Conservation (phyloP, 441 rosid genomes). For the Erodium texanum region DNA sequence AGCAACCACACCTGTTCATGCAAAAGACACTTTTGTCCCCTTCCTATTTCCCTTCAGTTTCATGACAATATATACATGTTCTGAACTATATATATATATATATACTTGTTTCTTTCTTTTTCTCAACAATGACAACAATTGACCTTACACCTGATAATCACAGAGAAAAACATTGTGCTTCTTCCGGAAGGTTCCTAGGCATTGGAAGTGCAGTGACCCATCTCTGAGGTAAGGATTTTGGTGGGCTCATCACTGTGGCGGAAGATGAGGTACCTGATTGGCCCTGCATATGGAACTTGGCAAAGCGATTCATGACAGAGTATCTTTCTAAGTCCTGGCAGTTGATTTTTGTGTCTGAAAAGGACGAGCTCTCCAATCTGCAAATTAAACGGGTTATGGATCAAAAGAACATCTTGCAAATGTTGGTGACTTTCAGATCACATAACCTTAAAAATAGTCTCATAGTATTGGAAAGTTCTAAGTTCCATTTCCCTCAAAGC, state of each 20-base stretch:
- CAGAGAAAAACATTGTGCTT: slow-evolving; percentile 76
- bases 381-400: slow-evolving; percentile 14
- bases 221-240: slow-evolving; percentile 45
- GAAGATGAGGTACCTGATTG: slow-evolving; percentile 40
- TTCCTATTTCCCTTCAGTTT: no score
- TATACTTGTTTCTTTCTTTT: no score
- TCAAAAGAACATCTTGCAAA: no score
- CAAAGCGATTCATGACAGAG: slow-evolving; percentile 77
- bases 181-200: slow-evolving; percentile 71
- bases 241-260: slow-evolving; percentile 28
- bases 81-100: no score
- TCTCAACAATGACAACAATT: no score
- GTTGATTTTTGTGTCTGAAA: slow-evolving; percentile 57
- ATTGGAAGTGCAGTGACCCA: slow-evolving; percentile 57
- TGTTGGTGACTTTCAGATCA: no score
- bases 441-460: no score
- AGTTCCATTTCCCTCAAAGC: not conserved
- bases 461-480: not conserved
- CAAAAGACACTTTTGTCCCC: no score
- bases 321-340: slow-evolving; percentile 69
- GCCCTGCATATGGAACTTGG: slow-evolving; percentile 60
- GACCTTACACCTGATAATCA: no score
- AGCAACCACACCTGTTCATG: no score
- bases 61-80: no score
- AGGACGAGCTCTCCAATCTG: slow-evolving; percentile 62